phyloP scores from a whole-genome alignment of 1,139 yeast genomes.

The Pichia kudriavzevii region DNA sequence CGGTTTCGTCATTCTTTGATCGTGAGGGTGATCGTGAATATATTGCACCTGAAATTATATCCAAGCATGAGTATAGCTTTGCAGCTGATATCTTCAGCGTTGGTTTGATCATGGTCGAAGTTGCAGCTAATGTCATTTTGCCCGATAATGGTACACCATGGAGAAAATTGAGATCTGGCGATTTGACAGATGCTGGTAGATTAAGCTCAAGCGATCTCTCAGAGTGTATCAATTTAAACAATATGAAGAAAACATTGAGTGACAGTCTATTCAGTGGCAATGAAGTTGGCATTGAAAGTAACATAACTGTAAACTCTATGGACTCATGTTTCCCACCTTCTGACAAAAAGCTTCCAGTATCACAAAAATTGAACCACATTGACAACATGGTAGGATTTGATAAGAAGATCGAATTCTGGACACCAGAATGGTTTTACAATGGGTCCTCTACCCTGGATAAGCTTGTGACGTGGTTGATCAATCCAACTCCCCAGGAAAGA shows the following conservation, averaged over 20 bases:
- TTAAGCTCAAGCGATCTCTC: constrained; percentile 61
- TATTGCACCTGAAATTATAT: constrained; percentile 92
- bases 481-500: constrained; percentile 76
- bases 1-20: constrained; percentile 57
- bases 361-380: too few relatives aligned
- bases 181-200: constrained; percentile 89
- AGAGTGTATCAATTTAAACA: constrained; percentile 7
- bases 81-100: constrained; percentile 93
- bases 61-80: constrained; percentile 74
- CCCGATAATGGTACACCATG: constrained; percentile 98
- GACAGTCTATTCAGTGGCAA: constrained; percentile 15
- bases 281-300: constrained; percentile 7
- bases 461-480: constrained; percentile 81
- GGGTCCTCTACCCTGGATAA: constrained; percentile 69
- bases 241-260: constrained; percentile 10
- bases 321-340: too few relatives aligned
- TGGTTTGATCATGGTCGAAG: constrained; percentile 87
- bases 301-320: too few relatives aligned
- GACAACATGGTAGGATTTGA: too few relatives aligned
- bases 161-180: constrained; percentile 95
- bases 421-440: constrained; percentile 74
- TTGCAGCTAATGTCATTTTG: constrained; percentile 88
- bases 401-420: constrained; percentile 45
- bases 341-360: too few relatives aligned
- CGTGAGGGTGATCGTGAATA: constrained; percentile 96